Evolutionary conservation across 2,329 filamentous ascomycete species (phyloP).

Genomic region (Atkinsonella hypoxylon): DNA sequence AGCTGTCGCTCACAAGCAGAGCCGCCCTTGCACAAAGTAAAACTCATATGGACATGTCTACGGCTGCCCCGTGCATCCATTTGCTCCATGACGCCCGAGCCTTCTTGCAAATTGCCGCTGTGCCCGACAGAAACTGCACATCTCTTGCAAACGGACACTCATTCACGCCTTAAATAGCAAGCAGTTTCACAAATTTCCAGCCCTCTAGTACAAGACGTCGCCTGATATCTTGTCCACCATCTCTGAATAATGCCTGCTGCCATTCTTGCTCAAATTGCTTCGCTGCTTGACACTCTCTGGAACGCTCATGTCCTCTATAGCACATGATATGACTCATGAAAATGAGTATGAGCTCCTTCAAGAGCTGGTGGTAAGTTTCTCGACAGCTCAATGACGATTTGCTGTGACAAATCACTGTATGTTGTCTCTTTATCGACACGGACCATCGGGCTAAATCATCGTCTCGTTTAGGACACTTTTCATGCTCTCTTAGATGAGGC

Average conservation of each 20-base stretch:
- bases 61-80: not conserved
- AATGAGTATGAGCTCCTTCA: constrained; percentile 14
- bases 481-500: constrained; percentile 66
- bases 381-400: not conserved
- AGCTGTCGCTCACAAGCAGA: too few relatives aligned
- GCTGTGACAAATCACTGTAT: not conserved
- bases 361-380: constrained; percentile 18
- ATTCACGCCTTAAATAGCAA: not conserved
- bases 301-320: not conserved
- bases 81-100: not conserved
- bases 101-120: not conserved
- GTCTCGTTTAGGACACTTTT: constrained; percentile 48
- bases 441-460: not conserved
- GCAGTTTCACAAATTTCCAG: not conserved
- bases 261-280: not conserved
- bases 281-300: not conserved
- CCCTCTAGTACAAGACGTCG: not conserved
- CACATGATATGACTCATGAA: constrained; percentile 13
- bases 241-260: not conserved
- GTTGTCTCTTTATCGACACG: too few relatives aligned
- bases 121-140: not conserved
- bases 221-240: not conserved
- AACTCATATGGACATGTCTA: too few relatives aligned
- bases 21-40: too few relatives aligned
- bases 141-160: not conserved